Conservation (phyloP, 345 rosid species). For the Eucalyptus sp. region DNA sequence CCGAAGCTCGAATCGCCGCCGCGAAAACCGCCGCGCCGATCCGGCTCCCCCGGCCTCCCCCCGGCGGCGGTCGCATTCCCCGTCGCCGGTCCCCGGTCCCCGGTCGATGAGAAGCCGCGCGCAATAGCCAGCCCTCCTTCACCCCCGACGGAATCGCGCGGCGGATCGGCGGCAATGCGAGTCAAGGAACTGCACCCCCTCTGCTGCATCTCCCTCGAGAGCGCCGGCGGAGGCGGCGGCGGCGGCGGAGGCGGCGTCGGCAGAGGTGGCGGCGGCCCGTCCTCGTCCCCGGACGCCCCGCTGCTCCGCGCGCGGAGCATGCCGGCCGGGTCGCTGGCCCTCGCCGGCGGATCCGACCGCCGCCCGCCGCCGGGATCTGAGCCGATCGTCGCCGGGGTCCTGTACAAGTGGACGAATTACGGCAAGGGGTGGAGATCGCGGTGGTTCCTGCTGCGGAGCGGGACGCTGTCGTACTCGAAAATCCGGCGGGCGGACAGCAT, state of each 20-base stretch:
- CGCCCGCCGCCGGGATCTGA: constrained; percentile 34
- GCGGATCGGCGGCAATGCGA: constrained; percentile 36
- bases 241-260: constrained; percentile 12
- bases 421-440: constrained; percentile 99
- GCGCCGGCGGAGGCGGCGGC: constrained; percentile 42
- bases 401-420: constrained; percentile 95
- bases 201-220: constrained; percentile 82
- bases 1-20: neutral
- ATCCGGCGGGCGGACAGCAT: constrained; percentile 59
- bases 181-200: constrained; percentile 92
- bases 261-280: neutral
- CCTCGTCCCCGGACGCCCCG: constrained; percentile 22
- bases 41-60: neutral
- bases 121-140: neutral
- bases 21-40: neutral
- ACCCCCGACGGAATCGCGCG: neutral
- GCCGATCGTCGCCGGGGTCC: constrained; percentile 65
- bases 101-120: neutral
- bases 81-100: neutral
- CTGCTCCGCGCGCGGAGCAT: constrained; percentile 52
- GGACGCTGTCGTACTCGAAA: constrained; percentile 77
- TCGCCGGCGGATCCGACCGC: constrained; percentile 29
- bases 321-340: constrained; percentile 29
- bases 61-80: neutral
- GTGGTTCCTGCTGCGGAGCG: constrained; percentile 78